Conservation (phyloP, 495 filamentous ascomycete genomes). For the Hyphodiscus hymeniophilus region DNA sequence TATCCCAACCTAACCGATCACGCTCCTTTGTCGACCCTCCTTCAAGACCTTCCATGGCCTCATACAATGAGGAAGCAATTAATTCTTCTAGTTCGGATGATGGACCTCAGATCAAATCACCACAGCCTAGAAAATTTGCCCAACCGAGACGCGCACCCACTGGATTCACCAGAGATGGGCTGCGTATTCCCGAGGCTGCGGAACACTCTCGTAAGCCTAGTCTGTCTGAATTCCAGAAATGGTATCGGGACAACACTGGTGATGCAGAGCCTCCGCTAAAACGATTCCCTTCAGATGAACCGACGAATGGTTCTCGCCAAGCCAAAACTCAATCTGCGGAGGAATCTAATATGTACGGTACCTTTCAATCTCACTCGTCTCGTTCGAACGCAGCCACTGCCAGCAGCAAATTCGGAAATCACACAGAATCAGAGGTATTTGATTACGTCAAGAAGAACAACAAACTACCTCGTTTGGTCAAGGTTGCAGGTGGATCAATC, state of each 20-base stretch:
- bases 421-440: no score
- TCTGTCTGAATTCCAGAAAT: slow-evolving; percentile 13
- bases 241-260: slow-evolving; percentile 13
- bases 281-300: slow-evolving; percentile 18
- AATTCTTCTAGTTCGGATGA: slow-evolving; percentile 14
- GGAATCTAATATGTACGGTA: slow-evolving; percentile 33
- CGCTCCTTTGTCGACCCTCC: slow-evolving; percentile 2
- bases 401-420: background rate
- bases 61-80: no score
- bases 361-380: background rate
- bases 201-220: slow-evolving; percentile 12
- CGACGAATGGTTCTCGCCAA: slow-evolving; percentile 8
- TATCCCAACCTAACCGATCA: slow-evolving; percentile 10
- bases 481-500: no score
- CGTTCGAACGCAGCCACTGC: background rate
- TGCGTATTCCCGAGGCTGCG: background rate
- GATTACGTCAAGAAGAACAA: no score
- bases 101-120: slow-evolving; percentile 2
- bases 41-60: no score
- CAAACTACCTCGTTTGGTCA: no score
- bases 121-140: background rate
- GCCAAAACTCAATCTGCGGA: slow-evolving; percentile 7
- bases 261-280: slow-evolving; percentile 12
- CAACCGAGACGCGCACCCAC: background rate
- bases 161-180: background rate